Conservation (phyloP, 2,329 filamentous ascomycete species). For the Pseudogymnoascus sp. region DNA sequence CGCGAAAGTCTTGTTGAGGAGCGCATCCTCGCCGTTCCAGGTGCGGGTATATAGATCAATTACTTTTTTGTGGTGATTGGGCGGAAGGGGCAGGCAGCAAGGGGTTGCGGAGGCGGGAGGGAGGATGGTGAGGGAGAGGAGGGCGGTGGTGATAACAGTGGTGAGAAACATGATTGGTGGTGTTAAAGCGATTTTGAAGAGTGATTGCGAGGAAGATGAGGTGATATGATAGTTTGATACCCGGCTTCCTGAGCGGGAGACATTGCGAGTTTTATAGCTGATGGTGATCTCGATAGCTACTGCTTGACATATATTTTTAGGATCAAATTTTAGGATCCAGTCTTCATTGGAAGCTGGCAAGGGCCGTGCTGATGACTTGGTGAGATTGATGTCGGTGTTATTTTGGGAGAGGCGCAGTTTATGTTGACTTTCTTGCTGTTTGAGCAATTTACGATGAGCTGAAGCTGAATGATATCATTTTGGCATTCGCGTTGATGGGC, state of each 20-base stretch:
- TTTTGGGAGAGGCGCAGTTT: not conserved
- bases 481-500: not conserved
- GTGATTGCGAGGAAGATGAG: not conserved
- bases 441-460: not conserved
- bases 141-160: not conserved
- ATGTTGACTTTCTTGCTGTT: not conserved
- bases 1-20: not conserved
- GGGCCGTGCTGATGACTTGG: not conserved
- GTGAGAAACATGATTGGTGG: not conserved
- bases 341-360: not conserved
- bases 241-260: not conserved
- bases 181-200: not conserved
- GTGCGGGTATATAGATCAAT: not conserved
- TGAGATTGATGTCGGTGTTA: not conserved
- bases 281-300: not conserved
- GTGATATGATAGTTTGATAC: not conserved
- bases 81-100: not conserved
- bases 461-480: not conserved
- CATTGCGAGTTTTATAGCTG: not conserved
- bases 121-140: not conserved
- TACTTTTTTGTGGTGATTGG: not conserved
- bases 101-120: not conserved
- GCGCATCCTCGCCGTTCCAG: not conserved
- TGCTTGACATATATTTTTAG: not conserved
- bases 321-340: not conserved